Evolutionary conservation across 176 grass and related monocot genomes (phyloP).

Genomic region (Zea mays): DNA sequence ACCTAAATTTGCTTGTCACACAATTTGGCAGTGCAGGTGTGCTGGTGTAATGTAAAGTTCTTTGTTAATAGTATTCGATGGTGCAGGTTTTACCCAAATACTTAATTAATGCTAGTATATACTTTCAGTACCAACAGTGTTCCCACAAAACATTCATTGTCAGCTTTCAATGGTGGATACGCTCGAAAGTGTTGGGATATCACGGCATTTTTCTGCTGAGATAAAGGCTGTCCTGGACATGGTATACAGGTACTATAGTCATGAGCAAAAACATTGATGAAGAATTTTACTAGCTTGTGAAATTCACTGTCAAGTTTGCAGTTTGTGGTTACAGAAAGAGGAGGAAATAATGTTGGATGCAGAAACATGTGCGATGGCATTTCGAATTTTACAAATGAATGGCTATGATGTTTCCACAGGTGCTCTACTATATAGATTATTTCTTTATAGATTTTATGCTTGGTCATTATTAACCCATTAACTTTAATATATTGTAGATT

Average conservation of each 20-base stretch:
- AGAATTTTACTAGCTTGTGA: background rate
- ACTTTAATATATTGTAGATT: no score
- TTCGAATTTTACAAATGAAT: constrained; percentile 66
- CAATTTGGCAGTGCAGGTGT: constrained; percentile 61
- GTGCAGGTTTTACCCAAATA: background rate
- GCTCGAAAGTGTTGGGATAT: constrained; percentile 65
- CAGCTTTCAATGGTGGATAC: constrained; percentile 63
- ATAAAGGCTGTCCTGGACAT: constrained; percentile 61
- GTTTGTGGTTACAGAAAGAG: constrained; percentile 67
- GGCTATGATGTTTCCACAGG: constrained; percentile 72
- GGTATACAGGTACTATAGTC: constrained; percentile 45
- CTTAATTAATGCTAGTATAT: background rate
- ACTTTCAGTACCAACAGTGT: constrained; percentile 49
- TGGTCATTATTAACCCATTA: no score
- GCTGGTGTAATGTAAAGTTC: background rate
- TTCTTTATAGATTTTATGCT: background rate
- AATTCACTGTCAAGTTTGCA: constrained; percentile 40
- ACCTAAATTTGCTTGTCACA: constrained; percentile 48
- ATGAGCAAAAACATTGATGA: background rate
- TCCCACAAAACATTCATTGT: constrained; percentile 43
- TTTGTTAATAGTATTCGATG: background rate
- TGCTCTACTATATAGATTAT: constrained; percentile 8
- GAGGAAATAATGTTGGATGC: constrained; percentile 52
- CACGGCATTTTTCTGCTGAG: constrained; percentile 46
- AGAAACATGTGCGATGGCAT: constrained; percentile 67